These are phyloP conservation scores for Calonectria pseudoturangicola DNA, from an alignment of 2,329 filamentous ascomycete species.

Conservation along the genomic window DNA sequence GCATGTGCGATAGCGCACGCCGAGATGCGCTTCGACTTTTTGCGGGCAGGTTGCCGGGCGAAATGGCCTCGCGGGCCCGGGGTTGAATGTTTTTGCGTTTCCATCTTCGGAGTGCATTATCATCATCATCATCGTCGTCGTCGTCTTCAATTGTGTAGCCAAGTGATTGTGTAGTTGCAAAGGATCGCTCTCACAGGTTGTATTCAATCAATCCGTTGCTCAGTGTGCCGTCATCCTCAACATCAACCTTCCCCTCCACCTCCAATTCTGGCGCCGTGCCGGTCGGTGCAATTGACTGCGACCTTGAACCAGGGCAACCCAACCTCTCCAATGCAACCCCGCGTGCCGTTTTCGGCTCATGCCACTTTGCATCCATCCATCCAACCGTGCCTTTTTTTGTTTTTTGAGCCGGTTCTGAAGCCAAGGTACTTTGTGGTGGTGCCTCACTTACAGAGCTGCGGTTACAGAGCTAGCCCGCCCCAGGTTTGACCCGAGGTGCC, in stretches of 20 bases:
- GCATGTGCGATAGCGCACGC: slow-evolving; percentile 15
- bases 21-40: slow-evolving; percentile 1
- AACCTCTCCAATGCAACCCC: background rate
- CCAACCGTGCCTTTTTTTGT: background rate
- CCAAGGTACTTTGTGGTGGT: background rate
- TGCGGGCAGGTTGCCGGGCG: background rate
- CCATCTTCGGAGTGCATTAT: background rate
- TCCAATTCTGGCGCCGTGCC: too few relatives aligned
- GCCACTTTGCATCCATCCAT: background rate
- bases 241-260: too few relatives aligned
- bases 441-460: slow-evolving; percentile 2
- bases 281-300: too few relatives aligned
- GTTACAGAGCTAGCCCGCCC: background rate
- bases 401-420: background rate
- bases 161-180: background rate
- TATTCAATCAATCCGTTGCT: background rate
- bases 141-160: too few relatives aligned
- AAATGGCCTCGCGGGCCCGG: too few relatives aligned
- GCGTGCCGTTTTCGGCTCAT: background rate
- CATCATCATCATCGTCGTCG: background rate
- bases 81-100: background rate
- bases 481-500: slow-evolving; percentile 34
- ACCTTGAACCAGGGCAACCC: too few relatives aligned
- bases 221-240: too few relatives aligned
- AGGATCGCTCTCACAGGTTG: background rate